Percentiles rank a stretch among this genome's conserved stretches.
phyloP scores from a whole-genome alignment of 2,329 filamentous ascomycete species.

The Periconia macrospinosa region DNA sequence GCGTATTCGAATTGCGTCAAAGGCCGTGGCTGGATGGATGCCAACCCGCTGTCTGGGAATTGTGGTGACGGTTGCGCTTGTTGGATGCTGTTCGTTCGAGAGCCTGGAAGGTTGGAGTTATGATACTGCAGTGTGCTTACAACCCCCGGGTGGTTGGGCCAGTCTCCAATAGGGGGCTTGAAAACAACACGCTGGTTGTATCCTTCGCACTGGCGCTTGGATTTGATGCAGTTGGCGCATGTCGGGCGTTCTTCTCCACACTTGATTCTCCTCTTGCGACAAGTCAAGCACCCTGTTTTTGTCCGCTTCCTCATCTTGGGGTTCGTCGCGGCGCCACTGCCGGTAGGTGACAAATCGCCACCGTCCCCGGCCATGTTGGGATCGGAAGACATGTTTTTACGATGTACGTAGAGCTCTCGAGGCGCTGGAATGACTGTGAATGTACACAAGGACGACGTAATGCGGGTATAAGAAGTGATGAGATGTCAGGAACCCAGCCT shows the following conservation, averaged over 20 bases:
- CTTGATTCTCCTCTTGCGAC: slow-evolving; percentile 92
- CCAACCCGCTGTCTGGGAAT: slow-evolving; percentile 21
- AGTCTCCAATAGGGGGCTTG: slow-evolving; percentile 69
- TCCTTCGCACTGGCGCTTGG: slow-evolving; percentile 80
- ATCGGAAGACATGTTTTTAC: slow-evolving; percentile 25
- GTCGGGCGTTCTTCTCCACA: slow-evolving; percentile 87
- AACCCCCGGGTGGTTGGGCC: slow-evolving; percentile 40
- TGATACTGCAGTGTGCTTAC: slow-evolving; percentile 43
- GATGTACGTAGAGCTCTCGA: not conserved
- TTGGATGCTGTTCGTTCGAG: slow-evolving; percentile 23
- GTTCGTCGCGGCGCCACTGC: slow-evolving; percentile 19
- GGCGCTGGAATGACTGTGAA: not conserved
- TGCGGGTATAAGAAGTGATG: slow-evolving; percentile 6
- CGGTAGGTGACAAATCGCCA: slow-evolving; percentile 34
- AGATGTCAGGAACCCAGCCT: slow-evolving; percentile 3
- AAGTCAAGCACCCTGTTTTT: slow-evolving; percentile 92
- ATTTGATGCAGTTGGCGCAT: slow-evolving; percentile 84
- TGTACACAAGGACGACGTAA: not conserved
- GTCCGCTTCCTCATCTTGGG: slow-evolving; percentile 60
- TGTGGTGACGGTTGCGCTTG: slow-evolving; percentile 13
- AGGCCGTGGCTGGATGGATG: slow-evolving; percentile 33
- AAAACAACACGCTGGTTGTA: slow-evolving; percentile 82
- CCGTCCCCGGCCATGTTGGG: slow-evolving; percentile 20
- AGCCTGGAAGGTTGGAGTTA: slow-evolving; percentile 41
- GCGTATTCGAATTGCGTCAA: slow-evolving; percentile 31